These are phyloP conservation scores for Colletotrichum sp. DNA, from an alignment of 2,329 filamentous ascomycete species.

Conservation along the genomic window DNA sequence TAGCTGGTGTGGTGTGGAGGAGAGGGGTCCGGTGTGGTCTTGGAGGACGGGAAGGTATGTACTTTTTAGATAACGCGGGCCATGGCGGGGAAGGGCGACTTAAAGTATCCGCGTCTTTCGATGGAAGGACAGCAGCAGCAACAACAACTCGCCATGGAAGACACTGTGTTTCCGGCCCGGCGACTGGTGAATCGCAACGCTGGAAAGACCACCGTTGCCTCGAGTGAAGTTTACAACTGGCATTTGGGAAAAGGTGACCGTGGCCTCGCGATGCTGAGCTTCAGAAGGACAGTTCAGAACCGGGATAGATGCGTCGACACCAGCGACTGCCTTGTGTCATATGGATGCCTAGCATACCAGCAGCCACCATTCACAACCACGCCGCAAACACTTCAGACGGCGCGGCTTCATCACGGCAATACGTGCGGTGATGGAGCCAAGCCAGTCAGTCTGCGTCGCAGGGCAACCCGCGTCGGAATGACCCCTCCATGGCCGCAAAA, in stretches of 20 bases:
- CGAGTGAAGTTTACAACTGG: conserved; percentile 1
- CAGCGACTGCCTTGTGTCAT: not conserved
- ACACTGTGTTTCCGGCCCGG: not conserved
- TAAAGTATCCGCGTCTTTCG: not conserved
- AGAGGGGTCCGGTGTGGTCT: conserved; percentile 10
- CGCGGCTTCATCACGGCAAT: not conserved
- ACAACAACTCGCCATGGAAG: not conserved
- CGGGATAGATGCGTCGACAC: not conserved
- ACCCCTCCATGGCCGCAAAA: conserved; percentile 3
- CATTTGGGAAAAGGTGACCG: not conserved
- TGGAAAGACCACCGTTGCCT: not conserved
- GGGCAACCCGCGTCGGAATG: conserved; percentile 7
- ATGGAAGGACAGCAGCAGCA: not conserved
- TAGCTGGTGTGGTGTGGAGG: conserved; percentile 1
- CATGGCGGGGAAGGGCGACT: not conserved
- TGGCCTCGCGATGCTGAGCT: conserved; percentile 1
- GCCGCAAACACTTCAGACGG: not conserved
- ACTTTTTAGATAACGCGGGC: not conserved
- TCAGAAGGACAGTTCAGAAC: not conserved
- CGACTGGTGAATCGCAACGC: not conserved
- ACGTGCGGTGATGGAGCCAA: not conserved
- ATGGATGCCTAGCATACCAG: conserved; percentile 10
- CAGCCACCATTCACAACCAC: not conserved
- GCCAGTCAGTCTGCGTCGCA: not conserved
- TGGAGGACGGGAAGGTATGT: not conserved